Percentiles rank a stretch among this genome's conserved stretches.
Conservation (phyloP, 1,139 yeast species). For the Yamadazyma epiphylla region DNA sequence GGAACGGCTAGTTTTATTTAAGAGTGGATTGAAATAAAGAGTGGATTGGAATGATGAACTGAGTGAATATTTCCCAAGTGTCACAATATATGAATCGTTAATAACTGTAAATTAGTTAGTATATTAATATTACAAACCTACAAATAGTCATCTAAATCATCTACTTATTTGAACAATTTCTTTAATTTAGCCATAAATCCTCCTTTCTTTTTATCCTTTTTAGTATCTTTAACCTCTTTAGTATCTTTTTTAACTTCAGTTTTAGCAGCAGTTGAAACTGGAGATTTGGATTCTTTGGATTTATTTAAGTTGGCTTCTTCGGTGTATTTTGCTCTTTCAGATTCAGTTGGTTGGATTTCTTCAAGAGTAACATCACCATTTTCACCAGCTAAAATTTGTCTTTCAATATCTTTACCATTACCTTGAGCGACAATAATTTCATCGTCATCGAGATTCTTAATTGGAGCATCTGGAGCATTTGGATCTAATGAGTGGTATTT, state of each 20-base stretch:
- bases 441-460: constrained; percentile 20
- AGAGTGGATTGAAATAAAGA: no score
- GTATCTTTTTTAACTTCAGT: constrained; percentile 11
- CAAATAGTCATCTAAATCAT: not conserved
- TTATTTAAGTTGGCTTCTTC: constrained; percentile 24
- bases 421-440: constrained; percentile 44
- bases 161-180: constrained; percentile 31
- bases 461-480: constrained; percentile 15
- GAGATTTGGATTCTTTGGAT: constrained; percentile 7
- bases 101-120: constrained; percentile 4
- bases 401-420: constrained; percentile 26
- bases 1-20: no score
- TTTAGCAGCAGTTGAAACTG: constrained; percentile 5
- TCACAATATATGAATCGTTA: no score
- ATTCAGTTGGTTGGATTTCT: constrained; percentile 41
- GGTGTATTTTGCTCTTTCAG: constrained; percentile 32
- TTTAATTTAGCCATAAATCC: constrained; percentile 45
- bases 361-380: constrained; percentile 39
- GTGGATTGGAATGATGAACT: no score
- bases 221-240: constrained; percentile 32
- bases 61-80: no score
- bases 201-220: constrained; percentile 36
- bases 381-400: constrained; percentile 35
- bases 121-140: constrained; percentile 2
- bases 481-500: constrained; percentile 30